Evolutionary conservation across 2,329 filamentous ascomycete species (phyloP).

Genomic region (Epichloe gansuensis): DNA sequence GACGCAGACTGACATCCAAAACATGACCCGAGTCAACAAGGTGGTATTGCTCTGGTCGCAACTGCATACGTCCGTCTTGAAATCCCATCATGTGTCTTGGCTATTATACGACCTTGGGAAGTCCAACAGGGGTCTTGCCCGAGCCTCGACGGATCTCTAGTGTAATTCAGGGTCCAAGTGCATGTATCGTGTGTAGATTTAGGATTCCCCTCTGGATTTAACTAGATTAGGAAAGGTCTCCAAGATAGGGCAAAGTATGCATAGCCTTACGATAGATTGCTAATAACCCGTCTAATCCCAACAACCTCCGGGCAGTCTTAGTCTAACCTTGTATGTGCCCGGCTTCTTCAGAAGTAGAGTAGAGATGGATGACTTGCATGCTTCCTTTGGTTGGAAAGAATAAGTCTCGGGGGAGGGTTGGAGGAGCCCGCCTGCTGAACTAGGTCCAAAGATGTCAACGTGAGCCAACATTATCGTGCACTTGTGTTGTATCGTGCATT

Average conservation of each 20-base stretch:
- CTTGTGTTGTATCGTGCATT: neutral
- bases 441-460: neutral
- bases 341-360: neutral
- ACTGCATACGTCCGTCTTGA: neutral
- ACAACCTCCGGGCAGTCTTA: neutral
- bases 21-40: neutral
- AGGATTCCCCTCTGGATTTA: no score
- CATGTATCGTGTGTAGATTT: no score
- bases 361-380: neutral
- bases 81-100: neutral
- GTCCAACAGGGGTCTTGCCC: no score
- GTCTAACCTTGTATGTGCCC: neutral
- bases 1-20: neutral
- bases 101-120: neutral
- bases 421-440: neutral
- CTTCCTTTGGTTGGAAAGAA: neutral
- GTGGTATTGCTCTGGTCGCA: neutral
- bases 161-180: no score
- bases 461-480: neutral
- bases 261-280: neutral
- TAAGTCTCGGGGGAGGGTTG: neutral
- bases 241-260: neutral
- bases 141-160: no score
- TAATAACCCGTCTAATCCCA: no score
- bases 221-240: neutral